Evolutionary conservation across 164 flowering plant genomes (phyloP).

Genomic region (Cinnamomum chago): DNA sequence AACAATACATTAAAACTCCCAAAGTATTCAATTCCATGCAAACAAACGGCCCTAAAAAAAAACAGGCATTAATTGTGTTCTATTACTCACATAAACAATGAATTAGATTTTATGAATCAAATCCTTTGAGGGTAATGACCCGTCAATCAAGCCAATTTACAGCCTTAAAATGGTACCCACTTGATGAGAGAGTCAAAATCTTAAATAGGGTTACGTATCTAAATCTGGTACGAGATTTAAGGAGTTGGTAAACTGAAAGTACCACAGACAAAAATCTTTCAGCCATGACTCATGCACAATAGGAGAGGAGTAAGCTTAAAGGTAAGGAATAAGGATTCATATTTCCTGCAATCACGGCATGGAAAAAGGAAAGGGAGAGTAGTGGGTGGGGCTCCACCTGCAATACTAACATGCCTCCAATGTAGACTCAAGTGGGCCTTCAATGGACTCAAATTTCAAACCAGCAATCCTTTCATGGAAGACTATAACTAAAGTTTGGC

Average conservation of each 20-base stretch:
- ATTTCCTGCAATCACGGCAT: constrained; percentile 5
- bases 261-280: not conserved
- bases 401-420: not conserved
- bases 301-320: not conserved
- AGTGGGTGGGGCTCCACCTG: not conserved
- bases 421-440: too few relatives aligned
- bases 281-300: not conserved
- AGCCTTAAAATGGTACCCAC: not conserved
- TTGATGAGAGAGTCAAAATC: not conserved
- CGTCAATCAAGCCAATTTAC: not conserved
- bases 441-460: not conserved
- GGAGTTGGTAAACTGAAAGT: not conserved
- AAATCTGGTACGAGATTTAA: not conserved
- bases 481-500: not conserved
- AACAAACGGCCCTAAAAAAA: too few relatives aligned
- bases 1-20: too few relatives aligned
- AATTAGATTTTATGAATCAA: too few relatives aligned
- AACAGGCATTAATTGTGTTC: too few relatives aligned
- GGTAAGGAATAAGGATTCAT: not conserved
- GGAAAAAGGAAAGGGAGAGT: not conserved
- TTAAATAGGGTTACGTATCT: not conserved
- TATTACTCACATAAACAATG: too few relatives aligned
- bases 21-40: too few relatives aligned
- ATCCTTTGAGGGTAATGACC: too few relatives aligned
- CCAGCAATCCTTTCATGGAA: not conserved